phyloP scores from a whole-genome alignment of 495 filamentous ascomycete species.

The Aspergillus carlsbadensis region DNA sequence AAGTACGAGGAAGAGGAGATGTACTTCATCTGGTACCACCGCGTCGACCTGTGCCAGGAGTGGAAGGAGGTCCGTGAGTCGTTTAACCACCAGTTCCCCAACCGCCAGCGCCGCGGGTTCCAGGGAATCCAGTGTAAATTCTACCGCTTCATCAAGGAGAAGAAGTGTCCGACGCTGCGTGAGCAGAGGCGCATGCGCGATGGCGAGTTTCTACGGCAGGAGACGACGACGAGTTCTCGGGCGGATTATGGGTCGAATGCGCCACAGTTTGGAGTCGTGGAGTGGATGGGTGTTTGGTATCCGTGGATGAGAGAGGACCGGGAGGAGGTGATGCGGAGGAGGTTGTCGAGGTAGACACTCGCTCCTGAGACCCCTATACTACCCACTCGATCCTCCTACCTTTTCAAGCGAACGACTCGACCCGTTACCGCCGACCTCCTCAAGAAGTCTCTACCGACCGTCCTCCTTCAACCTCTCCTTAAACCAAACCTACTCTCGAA shows the following conservation, averaged over 20 bases:
- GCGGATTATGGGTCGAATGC: neutral
- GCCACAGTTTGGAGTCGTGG: slow-evolving; percentile 38
- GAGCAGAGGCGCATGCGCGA: slow-evolving; percentile 47
- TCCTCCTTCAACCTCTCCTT: no score
- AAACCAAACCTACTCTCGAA: no score
- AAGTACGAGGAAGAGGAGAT: slow-evolving; percentile 54
- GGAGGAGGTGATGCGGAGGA: slow-evolving; percentile 17
- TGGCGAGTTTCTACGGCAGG: slow-evolving; percentile 43
- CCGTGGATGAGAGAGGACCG: slow-evolving; percentile 42
- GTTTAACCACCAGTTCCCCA: slow-evolving; percentile 51
- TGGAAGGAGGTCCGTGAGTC: slow-evolving; percentile 51
- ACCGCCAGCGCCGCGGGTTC: slow-evolving; percentile 41
- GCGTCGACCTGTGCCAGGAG: slow-evolving; percentile 51
- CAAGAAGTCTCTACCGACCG: no score
- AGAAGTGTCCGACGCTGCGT: slow-evolving; percentile 45
- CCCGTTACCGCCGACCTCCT: no score
- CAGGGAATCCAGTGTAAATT: slow-evolving; percentile 57
- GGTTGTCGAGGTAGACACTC: neutral
- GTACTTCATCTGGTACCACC: slow-evolving; percentile 58
- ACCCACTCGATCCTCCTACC: neutral
- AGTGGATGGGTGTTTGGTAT: slow-evolving; percentile 43
- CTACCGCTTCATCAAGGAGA: slow-evolving; percentile 51
- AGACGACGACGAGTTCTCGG: neutral
- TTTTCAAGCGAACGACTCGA: neutral
- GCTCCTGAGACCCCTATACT: neutral